These are phyloP conservation scores for Arthroderma sp. DNA, from an alignment of 2,329 filamentous ascomycete species.

Conservation along the genomic window DNA sequence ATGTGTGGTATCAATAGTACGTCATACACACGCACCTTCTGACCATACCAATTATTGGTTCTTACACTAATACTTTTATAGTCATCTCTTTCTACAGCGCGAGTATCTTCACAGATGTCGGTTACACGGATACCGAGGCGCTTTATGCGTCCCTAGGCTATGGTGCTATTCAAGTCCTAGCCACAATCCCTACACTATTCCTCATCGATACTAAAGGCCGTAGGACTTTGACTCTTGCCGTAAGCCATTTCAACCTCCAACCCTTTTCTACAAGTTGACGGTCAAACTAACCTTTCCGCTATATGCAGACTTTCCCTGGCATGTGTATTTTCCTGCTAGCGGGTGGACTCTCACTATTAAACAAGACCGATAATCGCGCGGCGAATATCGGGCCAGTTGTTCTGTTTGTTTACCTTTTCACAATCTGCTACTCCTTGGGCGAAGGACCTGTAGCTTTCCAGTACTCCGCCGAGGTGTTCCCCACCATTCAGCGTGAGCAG, in stretches of 20 bases:
- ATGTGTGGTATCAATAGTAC: slow-evolving; percentile 43
- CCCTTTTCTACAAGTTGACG: not conserved
- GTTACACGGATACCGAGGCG: slow-evolving; percentile 42
- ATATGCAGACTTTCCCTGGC: slow-evolving; percentile 43
- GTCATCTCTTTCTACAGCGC: slow-evolving; percentile 63
- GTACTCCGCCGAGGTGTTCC: slow-evolving; percentile 45
- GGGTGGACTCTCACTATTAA: slow-evolving; percentile 45
- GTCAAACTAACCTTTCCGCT: slow-evolving; percentile 6
- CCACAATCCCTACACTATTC: slow-evolving; percentile 50
- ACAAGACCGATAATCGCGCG: slow-evolving; percentile 27
- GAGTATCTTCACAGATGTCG: slow-evolving; percentile 42
- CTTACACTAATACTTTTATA: not conserved
- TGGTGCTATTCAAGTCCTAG: slow-evolving; percentile 51
- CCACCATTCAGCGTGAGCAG: slow-evolving; percentile 37
- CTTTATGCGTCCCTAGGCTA: slow-evolving; percentile 53
- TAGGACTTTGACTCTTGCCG: slow-evolving; percentile 34
- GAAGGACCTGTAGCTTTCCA: slow-evolving; percentile 44
- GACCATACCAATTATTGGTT: not conserved
- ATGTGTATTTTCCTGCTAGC: slow-evolving; percentile 56
- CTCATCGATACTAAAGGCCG: slow-evolving; percentile 58
- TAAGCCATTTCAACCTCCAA: not conserved
- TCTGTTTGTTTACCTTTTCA: slow-evolving; percentile 52
- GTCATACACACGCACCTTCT: not conserved
- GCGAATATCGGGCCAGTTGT: slow-evolving; percentile 41
- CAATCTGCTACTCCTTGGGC: slow-evolving; percentile 49